Evolutionary conservation across 2,329 filamentous ascomycete genomes (phyloP), one percentile per base, ranked within the genome.

Genomic region (Fusarium sp.): DNA sequence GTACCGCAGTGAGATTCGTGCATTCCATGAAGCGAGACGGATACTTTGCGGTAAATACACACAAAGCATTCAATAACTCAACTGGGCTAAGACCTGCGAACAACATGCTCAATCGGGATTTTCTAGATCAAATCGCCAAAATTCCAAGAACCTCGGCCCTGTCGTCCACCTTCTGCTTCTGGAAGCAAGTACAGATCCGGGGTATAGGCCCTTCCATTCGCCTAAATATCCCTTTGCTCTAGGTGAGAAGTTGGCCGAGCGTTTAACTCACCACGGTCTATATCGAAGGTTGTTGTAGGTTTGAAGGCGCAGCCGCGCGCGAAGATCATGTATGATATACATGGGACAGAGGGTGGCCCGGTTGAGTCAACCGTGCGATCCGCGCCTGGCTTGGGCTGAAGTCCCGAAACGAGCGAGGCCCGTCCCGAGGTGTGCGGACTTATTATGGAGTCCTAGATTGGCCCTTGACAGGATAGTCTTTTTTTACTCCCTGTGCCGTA

Each of bases 81-180:
- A 61, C 55, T 31, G 49, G 28, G 44, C 45, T 46, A 50, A 48
- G 42, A n/a, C 48, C 49, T 61, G 54, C 54, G 54, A 65, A 65
- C n/a, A 23, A 39, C 19, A 45, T 59, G 37, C 44, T 63, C 44
- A 52, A 41, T 46, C 19, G 39, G 42, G 49, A 46, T 55, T n/a
- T 49, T 44, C 58, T 43, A 45, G 44, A 58, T 62, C 45, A 58
- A 58, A 23, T 56, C 51, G 30, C 48, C 45, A 53, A 44, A 42
- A 43, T 45, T 58, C 50, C 54, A 46, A 61, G 42, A 34, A 44
- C 44, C 50, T 25, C 30, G 26, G 43, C 34, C 54, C 34, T 54
- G 63, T 31, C 43, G 41, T 57, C 45, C 67, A 70, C 67, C 67
- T 70, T 70, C 67, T 70, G 63, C 67, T 70, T 70, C 67, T 60